These are phyloP conservation scores for Pseudoturritis turrita DNA, from an alignment of 345 rosid species.

Conservation along the genomic window DNA sequence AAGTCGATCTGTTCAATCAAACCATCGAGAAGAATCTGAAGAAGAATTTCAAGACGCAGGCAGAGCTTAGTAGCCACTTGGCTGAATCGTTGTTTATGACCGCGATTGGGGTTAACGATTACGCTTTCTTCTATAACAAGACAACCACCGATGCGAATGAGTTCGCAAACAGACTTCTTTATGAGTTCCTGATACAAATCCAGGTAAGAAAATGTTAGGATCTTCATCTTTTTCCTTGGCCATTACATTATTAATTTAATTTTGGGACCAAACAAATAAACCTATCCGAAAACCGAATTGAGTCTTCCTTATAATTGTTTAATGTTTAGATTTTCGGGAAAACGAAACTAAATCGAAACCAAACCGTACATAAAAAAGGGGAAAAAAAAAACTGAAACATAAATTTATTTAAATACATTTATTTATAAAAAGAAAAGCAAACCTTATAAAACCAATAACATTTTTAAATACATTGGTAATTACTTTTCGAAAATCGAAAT, in stretches of 20 bases:
- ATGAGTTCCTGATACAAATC: conserved; percentile 9
- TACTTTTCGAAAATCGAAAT: not conserved
- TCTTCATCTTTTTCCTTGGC: not conserved
- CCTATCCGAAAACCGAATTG: not conserved
- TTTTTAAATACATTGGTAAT: not conserved
- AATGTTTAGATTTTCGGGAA: not conserved
- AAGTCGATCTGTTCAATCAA: conserved; percentile 12
- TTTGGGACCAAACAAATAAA: not conserved
- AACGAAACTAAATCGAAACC: not conserved
- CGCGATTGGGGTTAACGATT: conserved; percentile 25
- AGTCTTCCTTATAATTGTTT: too few species aligned
- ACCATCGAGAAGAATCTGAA: conserved; percentile 15
- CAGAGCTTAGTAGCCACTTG: conserved; percentile 19
- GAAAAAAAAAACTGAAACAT: too few species aligned
- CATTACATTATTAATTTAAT: not conserved
- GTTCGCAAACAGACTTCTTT: conserved; percentile 20
- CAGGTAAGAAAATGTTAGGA: not conserved
- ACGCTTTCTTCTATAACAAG: not conserved
- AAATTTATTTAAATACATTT: too few species aligned
- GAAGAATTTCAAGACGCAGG: not conserved
- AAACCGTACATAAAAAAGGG: not conserved
- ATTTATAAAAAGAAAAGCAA: not conserved
- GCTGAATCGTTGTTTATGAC: conserved; percentile 25
- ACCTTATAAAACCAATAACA: not conserved
- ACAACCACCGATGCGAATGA: not conserved